Base-by-base conservation (phyloP, 1,284 basidiomycete genomes). In the Naganishia albida region DNA sequence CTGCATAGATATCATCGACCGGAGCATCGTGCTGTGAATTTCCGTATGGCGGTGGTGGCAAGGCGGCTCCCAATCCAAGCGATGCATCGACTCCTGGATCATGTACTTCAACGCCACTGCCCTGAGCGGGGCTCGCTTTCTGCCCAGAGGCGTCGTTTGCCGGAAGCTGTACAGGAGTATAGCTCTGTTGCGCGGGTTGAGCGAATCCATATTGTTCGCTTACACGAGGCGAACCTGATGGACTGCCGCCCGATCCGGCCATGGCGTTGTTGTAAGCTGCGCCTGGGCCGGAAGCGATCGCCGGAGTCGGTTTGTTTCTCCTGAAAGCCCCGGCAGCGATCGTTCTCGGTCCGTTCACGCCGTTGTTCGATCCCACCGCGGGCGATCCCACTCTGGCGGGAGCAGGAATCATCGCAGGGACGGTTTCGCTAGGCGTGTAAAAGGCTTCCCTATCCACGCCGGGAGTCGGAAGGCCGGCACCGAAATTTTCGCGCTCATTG, bases 321-420 rank as follows among this genome's bases (percentile, higher is more conserved):
- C 51, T 53, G 53, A 68, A 68, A 7, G 67, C 67, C 23, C 56
- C 51, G 2, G 67, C 67, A 16, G 67, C 64, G 20, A 68, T 68
- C 6, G 50, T 64, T 25, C 67, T 63, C 6, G 64, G 57, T 10
- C 67, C 67, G 15, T 28, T 59, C 25, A 51, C 40, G n/a, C 50
- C 64, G n/a, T 56, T 59, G 20, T 53, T 40, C 23, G 53, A 44
- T 16, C 43, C 43, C 3, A 57, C 42, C 28, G 56, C 56, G 12
- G 56, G 56, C 15, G 56, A 60, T 13, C 15, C 43, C 6, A 60
- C 54, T 49, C 56, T 46, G 2, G 62, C 25, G n/a, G 63, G 46
- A 18, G 49, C 65, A 20, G 65, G 46, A 40, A 39, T 20, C n/a
- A 28, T 23, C 46, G 28, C 26, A 10, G 56, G 46, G 6, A 28